Evolutionary conservation across 495 filamentous ascomycete genomes (phyloP), one percentile per base, ranked within the genome.

Genomic region (Penicillium malachiteum): DNA sequence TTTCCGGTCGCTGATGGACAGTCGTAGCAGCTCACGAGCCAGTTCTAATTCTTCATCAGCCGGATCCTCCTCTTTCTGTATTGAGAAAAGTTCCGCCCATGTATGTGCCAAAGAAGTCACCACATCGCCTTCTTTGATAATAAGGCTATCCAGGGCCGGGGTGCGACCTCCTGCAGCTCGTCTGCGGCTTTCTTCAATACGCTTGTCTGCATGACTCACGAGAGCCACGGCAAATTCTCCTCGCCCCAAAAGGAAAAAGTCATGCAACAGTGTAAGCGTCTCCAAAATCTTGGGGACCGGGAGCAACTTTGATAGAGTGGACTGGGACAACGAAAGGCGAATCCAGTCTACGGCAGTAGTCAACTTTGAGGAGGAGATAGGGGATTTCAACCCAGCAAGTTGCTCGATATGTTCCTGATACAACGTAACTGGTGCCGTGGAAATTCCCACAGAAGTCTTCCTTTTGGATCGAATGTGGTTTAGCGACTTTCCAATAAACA

Each of bases 221-320:
- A 98, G 75, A 9, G 89, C 84, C 57, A 93, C 82, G 7, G 90
- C 91, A 69, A 98, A 98, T 65, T 97, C 94, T 9, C 94, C 93
- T 14, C 89, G 81, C 9, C 88, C 84, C 9, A 98, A 82, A 9
- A 98, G 79, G 60, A 96, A 88, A 67, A 96, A 97, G 47, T 93
- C 84, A 50, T 91, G 83, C 0, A 96, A 81, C 18, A 96, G 74
- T 41, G 82, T 77, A 9, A 98, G 77, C 38, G 88, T 82, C 55
- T 95, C 86, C 3, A 92, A 71, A 17, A 96, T 88, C 50, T 84
- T 86, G 5, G 80, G 78, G 21, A 89, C 70, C 0, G 93, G 93
- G 8, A 97, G 73, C 3, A 97, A 73, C 53, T 87, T 87, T 41
- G 91, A 89, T 26, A 97, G 73, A 0, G 85, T 87, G 31, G 88